Base-by-base conservation (phyloP, 306 rosid species). In the Sechiopsis laciniata region DNA sequence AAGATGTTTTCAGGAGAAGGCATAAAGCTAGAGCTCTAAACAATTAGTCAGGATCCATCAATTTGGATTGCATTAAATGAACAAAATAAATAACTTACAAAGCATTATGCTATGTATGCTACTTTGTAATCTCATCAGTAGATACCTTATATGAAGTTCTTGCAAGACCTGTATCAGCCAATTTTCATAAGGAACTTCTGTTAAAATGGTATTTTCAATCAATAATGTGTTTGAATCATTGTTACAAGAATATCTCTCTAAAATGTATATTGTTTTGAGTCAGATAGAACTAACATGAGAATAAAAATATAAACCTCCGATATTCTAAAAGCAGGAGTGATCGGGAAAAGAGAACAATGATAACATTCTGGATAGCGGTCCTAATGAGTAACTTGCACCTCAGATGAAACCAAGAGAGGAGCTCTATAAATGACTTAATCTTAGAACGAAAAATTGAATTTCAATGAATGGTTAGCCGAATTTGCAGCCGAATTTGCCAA, bases 1-100 rank as follows among this genome's bases (percentile, higher is more conserved):
- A 37, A 37, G 45, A 92, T 84, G 86, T 92, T 75, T 92, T 90
- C 89, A 92, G 88, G 87, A 87, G 96, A 87, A 85, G 91, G 85
- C 91, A 92, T 75, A 85, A 83, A 81, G 90, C 92, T 37, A 88
- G 90, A 80, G 88, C 81, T 64, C 77, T 72, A 60, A 72, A 71
- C 75, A 84, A 84, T 13, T n/a, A 84, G 69, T 54, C 84, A 71
- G 68, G 81, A 70, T 66, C 79, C 86, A 37, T 42, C 26, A 52
- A 14, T 53, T 29, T 71, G 53, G 22, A 52, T 71, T 52, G 56
- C 59, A 69, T 69, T 7, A 68, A 50, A 7, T 42, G 55, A 19
- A 45, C 72, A 45, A 66, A 45, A 42, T 45, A 66, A 66, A 6
- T 11, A 48, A 68, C 56, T 48, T 7, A 66, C 19, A 17, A 8